phyloP scores from a whole-genome alignment of 83 land plant genomes.

The Picea mariana region DNA sequence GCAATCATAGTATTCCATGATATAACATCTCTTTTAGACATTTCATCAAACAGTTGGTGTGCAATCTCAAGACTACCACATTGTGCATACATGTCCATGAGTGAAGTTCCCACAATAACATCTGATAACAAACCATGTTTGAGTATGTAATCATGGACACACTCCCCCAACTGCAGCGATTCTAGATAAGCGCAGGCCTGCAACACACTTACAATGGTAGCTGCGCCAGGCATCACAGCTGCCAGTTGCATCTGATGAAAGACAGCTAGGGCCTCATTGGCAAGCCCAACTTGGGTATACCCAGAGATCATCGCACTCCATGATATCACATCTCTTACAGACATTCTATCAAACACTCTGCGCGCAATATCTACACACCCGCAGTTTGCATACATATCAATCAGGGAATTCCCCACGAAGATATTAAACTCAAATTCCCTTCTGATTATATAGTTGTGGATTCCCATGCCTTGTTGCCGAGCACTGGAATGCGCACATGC shows the following conservation, averaged over 20 bases:
- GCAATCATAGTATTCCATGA: constrained; percentile 68
- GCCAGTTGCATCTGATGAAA: constrained; percentile 28
- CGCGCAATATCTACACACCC: constrained; percentile 9
- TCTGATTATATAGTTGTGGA: background rate
- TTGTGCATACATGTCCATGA: constrained; percentile 53
- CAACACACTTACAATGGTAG: constrained; percentile 31
- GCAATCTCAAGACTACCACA: constrained; percentile 34
- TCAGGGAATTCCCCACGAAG: constrained; percentile 3
- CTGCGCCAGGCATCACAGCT: constrained; percentile 28
- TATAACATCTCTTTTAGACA: constrained; percentile 43
- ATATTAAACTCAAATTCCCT: background rate
- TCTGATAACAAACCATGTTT: constrained; percentile 33
- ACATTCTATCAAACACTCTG: constrained; percentile 38
- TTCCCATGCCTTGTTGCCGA: background rate
- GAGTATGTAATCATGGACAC: constrained; percentile 34
- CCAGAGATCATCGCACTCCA: constrained; percentile 42
- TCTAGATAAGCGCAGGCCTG: constrained; percentile 42
- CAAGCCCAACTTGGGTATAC: constrained; percentile 26
- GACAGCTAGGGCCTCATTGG: constrained; percentile 26
- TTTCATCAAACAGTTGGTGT: constrained; percentile 17
- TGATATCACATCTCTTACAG: constrained; percentile 26
- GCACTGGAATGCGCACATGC: constrained; percentile 10
- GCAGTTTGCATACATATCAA: constrained; percentile 4
- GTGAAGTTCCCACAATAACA: constrained; percentile 41
- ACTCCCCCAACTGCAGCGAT: constrained; percentile 36